A percentile compares a stretch with the other conserved stretches of the same genome.
Evolutionary conservation across 208 protist genomes (phyloP).

Genomic region (Herpetomonas samuelpessoai): DNA sequence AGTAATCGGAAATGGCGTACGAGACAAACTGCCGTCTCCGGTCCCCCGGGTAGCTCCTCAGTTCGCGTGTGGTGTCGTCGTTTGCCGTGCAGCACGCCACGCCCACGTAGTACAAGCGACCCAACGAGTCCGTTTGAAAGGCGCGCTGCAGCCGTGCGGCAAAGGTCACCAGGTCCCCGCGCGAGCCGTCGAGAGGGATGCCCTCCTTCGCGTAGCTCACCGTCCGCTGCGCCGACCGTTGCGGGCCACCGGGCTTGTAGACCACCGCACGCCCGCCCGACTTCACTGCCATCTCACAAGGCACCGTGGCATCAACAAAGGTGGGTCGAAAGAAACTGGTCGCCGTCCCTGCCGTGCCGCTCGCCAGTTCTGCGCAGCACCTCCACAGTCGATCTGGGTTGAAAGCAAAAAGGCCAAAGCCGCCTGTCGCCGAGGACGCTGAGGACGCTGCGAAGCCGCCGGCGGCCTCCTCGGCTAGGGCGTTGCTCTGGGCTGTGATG

Average conservation of each 20-base stretch:
- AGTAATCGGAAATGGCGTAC: conserved; percentile 73
- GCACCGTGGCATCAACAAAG: conserved; percentile 23
- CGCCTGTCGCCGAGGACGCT: conserved; percentile 17
- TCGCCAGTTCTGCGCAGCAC: conserved; percentile 29
- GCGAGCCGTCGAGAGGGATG: conserved; percentile 54
- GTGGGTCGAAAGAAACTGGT: conserved; percentile 20
- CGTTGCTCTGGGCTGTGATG: conserved; percentile 18
- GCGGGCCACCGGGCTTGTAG: conserved; percentile 10
- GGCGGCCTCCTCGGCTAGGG: neutral
- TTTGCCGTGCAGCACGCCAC: conserved; percentile 25
- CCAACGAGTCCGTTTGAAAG: conserved; percentile 59
- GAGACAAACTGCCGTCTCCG: conserved; percentile 32
- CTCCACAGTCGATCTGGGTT: conserved; percentile 39
- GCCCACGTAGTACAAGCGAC: conserved; percentile 76
- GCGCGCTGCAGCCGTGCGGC: conserved; percentile 63
- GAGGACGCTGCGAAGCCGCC: conserved; percentile 23
- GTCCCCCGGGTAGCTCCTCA: conserved; percentile 45
- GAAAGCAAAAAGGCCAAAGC: conserved; percentile 15
- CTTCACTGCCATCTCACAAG: conserved; percentile 20
- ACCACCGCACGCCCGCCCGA: conserved; percentile 38
- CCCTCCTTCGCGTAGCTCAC: conserved; percentile 48
- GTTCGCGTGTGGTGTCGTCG: conserved; percentile 14
- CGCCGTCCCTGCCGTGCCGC: conserved; percentile 1
- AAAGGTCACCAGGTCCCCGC: conserved; percentile 66
- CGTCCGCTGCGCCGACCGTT: conserved; percentile 16